phyloP scores from a whole-genome alignment of 192 early-diverging fungal species.

The Mortierella alpina region DNA sequence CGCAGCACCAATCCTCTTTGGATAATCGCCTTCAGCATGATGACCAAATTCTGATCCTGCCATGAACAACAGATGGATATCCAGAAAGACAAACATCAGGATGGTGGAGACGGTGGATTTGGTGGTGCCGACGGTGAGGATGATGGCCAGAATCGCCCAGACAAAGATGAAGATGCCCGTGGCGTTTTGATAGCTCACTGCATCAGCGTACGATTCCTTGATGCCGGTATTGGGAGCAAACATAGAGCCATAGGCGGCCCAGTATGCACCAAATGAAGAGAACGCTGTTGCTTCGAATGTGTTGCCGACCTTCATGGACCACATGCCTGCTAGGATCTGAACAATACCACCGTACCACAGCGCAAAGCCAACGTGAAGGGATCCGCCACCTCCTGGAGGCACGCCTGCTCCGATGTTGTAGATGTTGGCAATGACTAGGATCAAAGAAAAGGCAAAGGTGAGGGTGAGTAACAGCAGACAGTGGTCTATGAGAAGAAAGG shows the following conservation, averaged over 20 bases:
- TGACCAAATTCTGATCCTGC: constrained; percentile 55
- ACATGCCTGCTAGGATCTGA: constrained; percentile 87
- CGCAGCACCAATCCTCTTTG: constrained; percentile 21
- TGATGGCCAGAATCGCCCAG: constrained; percentile 37
- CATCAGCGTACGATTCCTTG: constrained; percentile 40
- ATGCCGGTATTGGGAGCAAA: constrained; percentile 65
- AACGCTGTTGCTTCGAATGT: constrained; percentile 88
- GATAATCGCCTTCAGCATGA: not conserved
- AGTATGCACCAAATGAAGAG: constrained; percentile 70
- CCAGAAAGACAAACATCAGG: constrained; percentile 71
- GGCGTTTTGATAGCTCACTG: constrained; percentile 44
- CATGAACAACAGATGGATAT: constrained; percentile 63
- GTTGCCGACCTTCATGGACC: constrained; percentile 82
- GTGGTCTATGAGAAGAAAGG: not conserved
- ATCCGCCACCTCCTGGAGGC: constrained; percentile 54
- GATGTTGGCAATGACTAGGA: constrained; percentile 67
- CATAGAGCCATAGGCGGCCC: constrained; percentile 70
- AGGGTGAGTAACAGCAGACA: not conserved
- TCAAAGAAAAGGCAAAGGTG: not conserved
- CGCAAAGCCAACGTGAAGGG: constrained; percentile 70
- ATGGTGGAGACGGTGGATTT: constrained; percentile 49
- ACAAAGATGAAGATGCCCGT: constrained; percentile 71
- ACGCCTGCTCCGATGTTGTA: constrained; percentile 76
- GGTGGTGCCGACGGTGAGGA: constrained; percentile 38
- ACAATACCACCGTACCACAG: constrained; percentile 82